These are phyloP conservation scores for Acacia melanoxylon DNA, from an alignment of 306 rosid genomes.

Conservation along the genomic window DNA sequence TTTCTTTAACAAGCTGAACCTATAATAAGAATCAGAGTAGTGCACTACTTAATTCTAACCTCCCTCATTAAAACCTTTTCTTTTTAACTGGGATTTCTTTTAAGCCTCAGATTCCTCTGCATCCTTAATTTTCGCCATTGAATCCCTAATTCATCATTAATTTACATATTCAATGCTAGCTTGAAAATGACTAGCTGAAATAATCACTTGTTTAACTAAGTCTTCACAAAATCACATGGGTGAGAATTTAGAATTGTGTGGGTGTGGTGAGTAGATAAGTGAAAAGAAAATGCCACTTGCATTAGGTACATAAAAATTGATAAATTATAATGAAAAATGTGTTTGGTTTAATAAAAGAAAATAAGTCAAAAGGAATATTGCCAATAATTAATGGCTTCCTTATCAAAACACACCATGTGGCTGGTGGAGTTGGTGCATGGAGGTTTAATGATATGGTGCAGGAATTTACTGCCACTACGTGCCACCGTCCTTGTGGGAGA, in stretches of 20 bases:
- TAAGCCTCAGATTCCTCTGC: conserved; percentile 5
- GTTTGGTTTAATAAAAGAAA: too few species aligned
- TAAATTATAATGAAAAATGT: too few species aligned
- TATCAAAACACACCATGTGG: neutral
- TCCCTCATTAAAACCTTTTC: neutral
- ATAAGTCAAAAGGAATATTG: neutral
- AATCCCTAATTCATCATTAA: neutral
- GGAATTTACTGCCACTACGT: neutral
- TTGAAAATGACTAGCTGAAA: neutral
- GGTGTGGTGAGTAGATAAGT: neutral
- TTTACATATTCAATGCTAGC: neutral
- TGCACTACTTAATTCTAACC: neutral
- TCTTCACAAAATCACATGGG: neutral
- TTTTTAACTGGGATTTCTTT: neutral
- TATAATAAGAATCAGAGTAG: too few species aligned
- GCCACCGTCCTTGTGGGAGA: neutral
- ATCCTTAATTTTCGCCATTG: conserved; percentile 25
- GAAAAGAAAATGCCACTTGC: too few species aligned
- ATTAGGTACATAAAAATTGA: too few species aligned
- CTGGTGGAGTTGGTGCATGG: too few species aligned
- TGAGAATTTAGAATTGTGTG: neutral
- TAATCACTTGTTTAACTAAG: neutral
- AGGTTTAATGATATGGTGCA: neutral
- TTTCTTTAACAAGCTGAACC: too few species aligned
- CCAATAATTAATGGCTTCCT: neutral